Base-by-base conservation (phyloP, 2,329 filamentous ascomycete genomes). In the Hypoxylon sp. region DNA sequence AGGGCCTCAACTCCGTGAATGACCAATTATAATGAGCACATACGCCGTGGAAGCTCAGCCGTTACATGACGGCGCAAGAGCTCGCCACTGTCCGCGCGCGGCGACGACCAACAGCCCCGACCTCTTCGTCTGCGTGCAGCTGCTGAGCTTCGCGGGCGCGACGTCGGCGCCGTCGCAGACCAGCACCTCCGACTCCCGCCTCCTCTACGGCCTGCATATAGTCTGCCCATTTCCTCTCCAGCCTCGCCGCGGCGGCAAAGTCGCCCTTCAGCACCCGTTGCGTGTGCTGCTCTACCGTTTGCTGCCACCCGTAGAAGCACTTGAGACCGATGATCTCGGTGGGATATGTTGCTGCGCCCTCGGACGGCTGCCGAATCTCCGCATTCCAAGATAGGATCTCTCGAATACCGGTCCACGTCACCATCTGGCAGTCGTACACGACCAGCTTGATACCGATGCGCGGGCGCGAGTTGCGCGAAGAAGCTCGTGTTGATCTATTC, bases 151-250 rank as follows among this genome's bases (percentile, higher is more conserved):
- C 91, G 42, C 93, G 83, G 1, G 91, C 91, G 57, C 93, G 82
- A 46, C 92, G 83, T 62, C 92, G 81, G 56, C 93, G 80, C 49
- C 92, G 81, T 50, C 92, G 81, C 2, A 83, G 79, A 4, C 89
- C 87, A 1, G 82, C 83, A 1, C 88, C 91, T 2, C 78, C 80
- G 2, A 84, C 83, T 2, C 88, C 90, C 0, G 90, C 91, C 72
- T 97, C 94, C 73, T 97, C 92, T 47, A 85, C 90, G 13, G 91
- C 88, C 77, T 96, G 91, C 92, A 97, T 97, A 73, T 92, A 96
- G 51, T 96, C 90, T 0, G 89, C 89, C 94, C 94, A 98, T 73
- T 94, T 96, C 63, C 88, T 83, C 78, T 97, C 93, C 17, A 98
- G 80, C n/a, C 91, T 81, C 31, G 81, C 82, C 0, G 95, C 95